phyloP scores from a whole-genome alignment of 139 green algal genomes.

The Closterium sp. region DNA sequence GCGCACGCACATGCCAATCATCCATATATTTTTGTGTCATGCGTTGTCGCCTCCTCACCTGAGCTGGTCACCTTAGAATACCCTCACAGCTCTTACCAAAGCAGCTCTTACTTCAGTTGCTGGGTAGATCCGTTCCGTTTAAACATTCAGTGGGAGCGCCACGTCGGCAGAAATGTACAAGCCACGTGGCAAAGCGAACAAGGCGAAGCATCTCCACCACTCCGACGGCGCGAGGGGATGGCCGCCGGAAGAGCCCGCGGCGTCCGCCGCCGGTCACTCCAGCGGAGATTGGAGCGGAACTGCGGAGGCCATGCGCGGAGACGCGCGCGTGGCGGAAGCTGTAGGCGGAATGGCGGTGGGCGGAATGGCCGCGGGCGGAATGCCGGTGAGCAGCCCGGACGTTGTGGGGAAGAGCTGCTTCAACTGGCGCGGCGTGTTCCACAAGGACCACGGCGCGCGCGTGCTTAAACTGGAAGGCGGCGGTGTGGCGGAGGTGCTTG shows the following conservation, averaged over 20 bases:
- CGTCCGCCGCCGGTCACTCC: neutral
- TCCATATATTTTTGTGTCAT: neutral
- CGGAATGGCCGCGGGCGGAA: neutral
- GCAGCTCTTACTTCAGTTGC: neutral
- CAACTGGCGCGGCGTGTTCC: neutral
- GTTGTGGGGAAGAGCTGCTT: neutral
- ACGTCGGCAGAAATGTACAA: neutral
- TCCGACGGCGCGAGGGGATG: neutral
- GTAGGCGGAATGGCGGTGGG: neutral
- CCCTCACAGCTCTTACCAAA: neutral
- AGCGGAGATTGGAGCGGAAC: neutral
- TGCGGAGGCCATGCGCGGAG: neutral
- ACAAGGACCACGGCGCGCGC: neutral
- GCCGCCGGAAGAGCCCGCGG: neutral
- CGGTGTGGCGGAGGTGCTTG: neutral
- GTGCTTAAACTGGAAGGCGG: neutral
- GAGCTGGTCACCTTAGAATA: neutral
- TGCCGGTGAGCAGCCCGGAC: neutral
- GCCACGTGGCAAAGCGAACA: neutral
- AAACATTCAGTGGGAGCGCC: neutral
- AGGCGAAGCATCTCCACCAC: neutral
- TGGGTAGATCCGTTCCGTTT: neutral
- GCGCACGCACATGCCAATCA: neutral
- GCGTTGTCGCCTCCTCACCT: neutral
- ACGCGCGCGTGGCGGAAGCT: neutral